Evolutionary conservation across 768 basidiomycete species (phyloP), one percentile per base, ranked within the genome.

Genomic region (Panus rudis): DNA sequence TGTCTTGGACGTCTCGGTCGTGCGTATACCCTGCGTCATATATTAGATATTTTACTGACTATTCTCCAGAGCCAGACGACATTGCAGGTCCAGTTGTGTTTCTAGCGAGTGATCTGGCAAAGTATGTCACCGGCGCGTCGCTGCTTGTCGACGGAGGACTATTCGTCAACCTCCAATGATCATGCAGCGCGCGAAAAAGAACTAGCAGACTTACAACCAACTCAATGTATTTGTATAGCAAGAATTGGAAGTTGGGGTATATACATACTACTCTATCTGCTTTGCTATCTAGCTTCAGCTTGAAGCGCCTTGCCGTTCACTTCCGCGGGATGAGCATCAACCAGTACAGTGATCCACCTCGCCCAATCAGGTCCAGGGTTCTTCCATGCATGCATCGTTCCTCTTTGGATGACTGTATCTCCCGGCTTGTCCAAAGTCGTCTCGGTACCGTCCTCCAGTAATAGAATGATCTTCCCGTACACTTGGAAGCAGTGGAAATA

Each of bases 81-180:
- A 73, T 86, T 33, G 84, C 81, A 6, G 84, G 83, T 0, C 84
- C 84, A 0, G 79, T 78, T 6, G 74, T 85, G 1, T 89, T 87
- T 60, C 66, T 89, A 28, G 79, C 80, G 1, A 81, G 78, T 55
- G 80, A 84, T 50, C 64, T 86, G 43, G 78, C 81, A 4, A 75
- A 71, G 51, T 87, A 85, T 61, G 73, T 83, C 28, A 82, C 81
- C 1, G 81, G 81, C 14, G 69, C 79, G 24, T 74, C 74, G 17
- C 60, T 83, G 4, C 62, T 85, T 5, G 82, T 83, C 0, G 84
- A 86, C 56, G 85, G 84, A 2, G 85, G 84, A 0, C 62, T 81
- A 37, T 84, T 84, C 49, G 84, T 85, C 34, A 84, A 84, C 52
- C 66, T 88, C 39, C 84, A 86, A 53, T 82, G 52, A 54, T 21